phyloP scores from a whole-genome alignment of 345 rosid genomes.

The Psidium guajava region DNA sequence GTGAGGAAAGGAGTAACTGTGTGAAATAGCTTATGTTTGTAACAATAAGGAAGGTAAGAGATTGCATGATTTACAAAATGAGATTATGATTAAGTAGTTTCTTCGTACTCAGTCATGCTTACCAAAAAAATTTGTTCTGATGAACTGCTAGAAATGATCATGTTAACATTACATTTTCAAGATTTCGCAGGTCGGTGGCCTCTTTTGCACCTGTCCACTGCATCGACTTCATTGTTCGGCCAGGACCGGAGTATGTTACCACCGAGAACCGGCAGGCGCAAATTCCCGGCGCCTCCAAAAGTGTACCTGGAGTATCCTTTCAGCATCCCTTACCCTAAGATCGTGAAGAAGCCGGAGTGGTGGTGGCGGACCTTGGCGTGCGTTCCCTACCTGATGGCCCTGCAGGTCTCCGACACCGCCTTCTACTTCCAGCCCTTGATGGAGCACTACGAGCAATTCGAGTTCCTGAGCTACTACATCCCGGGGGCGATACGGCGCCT shows the following conservation, averaged over 20 bases:
- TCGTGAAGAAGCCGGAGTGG: conserved; percentile 29
- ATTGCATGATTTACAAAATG: neutral
- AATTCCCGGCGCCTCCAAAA: neutral
- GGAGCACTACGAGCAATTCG: conserved; percentile 35
- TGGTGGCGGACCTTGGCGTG: conserved; percentile 76
- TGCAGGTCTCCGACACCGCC: conserved; percentile 53
- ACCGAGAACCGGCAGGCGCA: neutral
- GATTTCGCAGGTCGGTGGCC: too few relatives aligned
- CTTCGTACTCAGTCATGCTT: neutral
- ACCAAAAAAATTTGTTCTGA: too few relatives aligned
- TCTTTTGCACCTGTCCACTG: too few relatives aligned
- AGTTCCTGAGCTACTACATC: conserved; percentile 43
- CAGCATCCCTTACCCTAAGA: conserved; percentile 28
- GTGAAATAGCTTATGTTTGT: neutral
- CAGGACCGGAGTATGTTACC: neutral
- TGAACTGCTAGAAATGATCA: too few relatives aligned
- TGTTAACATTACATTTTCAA: too few relatives aligned
- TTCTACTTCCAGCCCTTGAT: conserved; percentile 56
- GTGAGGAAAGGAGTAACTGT: neutral
- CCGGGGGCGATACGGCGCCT: conserved; percentile 67
- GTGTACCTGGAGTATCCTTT: conserved; percentile 33
- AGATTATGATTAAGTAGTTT: neutral
- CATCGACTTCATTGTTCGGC: neutral
- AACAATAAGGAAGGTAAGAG: neutral
- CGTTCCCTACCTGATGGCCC: conserved; percentile 53